Base-by-base conservation (phyloP, 345 rosid species). In the Excoecaria agallocha region DNA sequence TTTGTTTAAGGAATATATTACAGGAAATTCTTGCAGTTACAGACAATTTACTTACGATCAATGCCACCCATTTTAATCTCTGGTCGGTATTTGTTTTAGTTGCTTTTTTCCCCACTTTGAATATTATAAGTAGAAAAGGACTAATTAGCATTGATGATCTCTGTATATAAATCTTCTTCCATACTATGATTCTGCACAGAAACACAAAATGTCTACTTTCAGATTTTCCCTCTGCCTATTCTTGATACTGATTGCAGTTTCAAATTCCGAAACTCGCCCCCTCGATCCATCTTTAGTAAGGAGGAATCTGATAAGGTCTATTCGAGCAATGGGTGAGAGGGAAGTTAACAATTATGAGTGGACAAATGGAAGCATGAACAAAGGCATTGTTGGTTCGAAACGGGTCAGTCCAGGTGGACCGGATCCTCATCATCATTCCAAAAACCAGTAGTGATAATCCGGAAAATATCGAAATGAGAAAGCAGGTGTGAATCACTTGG, bases 381-480 rank as follows among this genome's bases (percentile, higher is more conserved):
- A 16, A 17, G 30, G 48, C n/a, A 57, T 66, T 7, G 30, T 43
- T 17, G 74, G 45, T 10, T 70, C 83, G 45, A 81, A 81, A 76
- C 70, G 87, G 45, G 25, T 39, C 3, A 85, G 89, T 61, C 90
- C 93, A 0, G 91, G 87, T 12, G 91, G 93, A 10, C 88, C 89
- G 37, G 87, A 84, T 68, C 77, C 86, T 0, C 85, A 81, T 0
- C 91, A 89, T 71, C 93, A 86, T 71, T 77, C 43, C 7, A 61
- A 15, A 35, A 77, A 74, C 6, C 54, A 67, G 49, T 80, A 80
- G 79, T 38, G 13, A n/a, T n/a, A n/a, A n/a, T n/a, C n/a, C n/a
- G n/a, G n/a, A n/a, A n/a, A n/a, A n/a, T n/a, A n/a, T n/a, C n/a
- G n/a, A n/a, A n/a, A n/a, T n/a, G n/a, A n/a, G n/a, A n/a, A n/a